phyloP scores from a whole-genome alignment of 2,329 filamentous ascomycete genomes.

The Epichloe bromicola region DNA sequence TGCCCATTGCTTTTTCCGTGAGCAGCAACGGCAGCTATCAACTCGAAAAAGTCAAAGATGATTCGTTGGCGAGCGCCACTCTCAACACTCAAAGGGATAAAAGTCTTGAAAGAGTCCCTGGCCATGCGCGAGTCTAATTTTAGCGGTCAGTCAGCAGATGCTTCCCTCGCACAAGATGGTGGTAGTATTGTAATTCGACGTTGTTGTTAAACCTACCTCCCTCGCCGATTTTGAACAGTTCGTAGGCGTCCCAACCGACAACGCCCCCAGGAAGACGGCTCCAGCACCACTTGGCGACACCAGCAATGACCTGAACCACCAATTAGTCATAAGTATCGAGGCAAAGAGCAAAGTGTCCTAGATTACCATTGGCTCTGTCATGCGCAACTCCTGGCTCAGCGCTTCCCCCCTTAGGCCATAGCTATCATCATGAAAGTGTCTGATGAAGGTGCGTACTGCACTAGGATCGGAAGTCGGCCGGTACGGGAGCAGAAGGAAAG shows the following conservation, averaged over 20 bases:
- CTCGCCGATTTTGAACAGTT: conserved; percentile 90
- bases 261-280: conserved; percentile 80
- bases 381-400: conserved; percentile 73
- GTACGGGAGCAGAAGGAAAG: conserved; percentile 89
- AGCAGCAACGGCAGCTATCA: conserved; percentile 79
- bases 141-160: conserved; percentile 9
- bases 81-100: conserved; percentile 87
- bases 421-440: conserved; percentile 74
- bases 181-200: background rate
- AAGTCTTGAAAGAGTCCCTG: conserved; percentile 87
- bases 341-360: background rate
- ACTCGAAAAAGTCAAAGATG: conserved; percentile 92
- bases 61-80: conserved; percentile 75
- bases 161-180: background rate
- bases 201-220: conserved; percentile 46
- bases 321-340: background rate
- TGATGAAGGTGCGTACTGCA: conserved; percentile 81
- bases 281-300: conserved; percentile 98
- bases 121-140: conserved; percentile 75
- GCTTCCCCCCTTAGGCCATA: conserved; percentile 53
- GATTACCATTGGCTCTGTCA: conserved; percentile 85
- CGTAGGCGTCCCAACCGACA: conserved; percentile 94
- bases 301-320: conserved; percentile 62
- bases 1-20: conserved; percentile 90
- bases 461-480: conserved; percentile 86